Conservation (phyloP, 148 eudicot genomes). For the Mesembryanthemum crystallinum region DNA sequence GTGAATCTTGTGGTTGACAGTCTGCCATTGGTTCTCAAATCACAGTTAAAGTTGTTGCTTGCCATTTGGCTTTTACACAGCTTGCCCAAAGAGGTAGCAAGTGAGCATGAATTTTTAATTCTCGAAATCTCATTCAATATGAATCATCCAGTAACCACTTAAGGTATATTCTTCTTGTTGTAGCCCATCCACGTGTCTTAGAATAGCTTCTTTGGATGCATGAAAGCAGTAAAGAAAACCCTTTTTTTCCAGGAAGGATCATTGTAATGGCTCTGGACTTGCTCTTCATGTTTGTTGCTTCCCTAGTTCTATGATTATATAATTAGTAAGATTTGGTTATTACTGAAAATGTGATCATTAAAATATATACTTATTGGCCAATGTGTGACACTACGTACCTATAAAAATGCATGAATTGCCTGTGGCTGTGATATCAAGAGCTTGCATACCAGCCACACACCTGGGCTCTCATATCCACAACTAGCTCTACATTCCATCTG, state of each 20-base stretch:
- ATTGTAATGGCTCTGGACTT: background rate
- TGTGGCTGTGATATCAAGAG: background rate
- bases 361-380: background rate
- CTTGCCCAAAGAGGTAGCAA: background rate
- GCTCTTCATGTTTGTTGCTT: background rate
- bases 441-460: background rate
- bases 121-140: background rate
- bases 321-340: conserved; percentile 9
- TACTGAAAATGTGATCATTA: background rate
- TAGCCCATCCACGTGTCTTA: background rate
- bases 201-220: background rate
- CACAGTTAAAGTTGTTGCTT: background rate
- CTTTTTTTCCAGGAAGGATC: background rate
- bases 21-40: background rate
- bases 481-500: background rate
- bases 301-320: background rate
- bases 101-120: background rate
- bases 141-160: background rate
- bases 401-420: background rate
- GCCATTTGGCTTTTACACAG: background rate
- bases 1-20: background rate
- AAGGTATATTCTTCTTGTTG: background rate
- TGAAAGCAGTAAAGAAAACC: background rate
- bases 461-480: background rate
- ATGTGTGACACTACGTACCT: background rate